Evolutionary conservation across 805 yeast species (phyloP).

Genomic region (Wickerhamomyces subpelliculosus): DNA sequence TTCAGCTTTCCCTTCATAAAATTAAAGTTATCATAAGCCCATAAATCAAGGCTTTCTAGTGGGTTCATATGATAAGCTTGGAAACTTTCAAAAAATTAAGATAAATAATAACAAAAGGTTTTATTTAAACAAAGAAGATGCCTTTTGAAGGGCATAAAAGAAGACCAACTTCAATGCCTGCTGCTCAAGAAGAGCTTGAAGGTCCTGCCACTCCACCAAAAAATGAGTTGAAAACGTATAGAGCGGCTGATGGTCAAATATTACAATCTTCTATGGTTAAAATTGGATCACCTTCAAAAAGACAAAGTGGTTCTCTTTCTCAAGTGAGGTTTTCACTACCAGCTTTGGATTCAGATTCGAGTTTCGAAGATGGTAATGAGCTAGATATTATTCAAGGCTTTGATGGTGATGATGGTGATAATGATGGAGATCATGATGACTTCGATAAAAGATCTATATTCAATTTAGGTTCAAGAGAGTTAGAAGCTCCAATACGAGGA

Average conservation of each 20-base stretch:
- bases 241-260: slow-evolving; percentile 19
- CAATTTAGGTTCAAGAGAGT: slow-evolving; percentile 7
- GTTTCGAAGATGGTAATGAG: background rate
- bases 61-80: too few species aligned
- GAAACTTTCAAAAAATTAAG: too few species aligned
- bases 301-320: slow-evolving; percentile 19
- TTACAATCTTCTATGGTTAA: slow-evolving; percentile 23
- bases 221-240: slow-evolving; percentile 11
- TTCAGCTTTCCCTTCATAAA: too few species aligned
- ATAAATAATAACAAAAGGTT: background rate
- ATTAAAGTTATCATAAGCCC: too few species aligned
- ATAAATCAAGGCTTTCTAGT: too few species aligned
- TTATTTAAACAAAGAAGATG: slow-evolving; percentile 8
- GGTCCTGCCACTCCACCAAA: background rate
- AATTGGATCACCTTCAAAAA: slow-evolving; percentile 20
- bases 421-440: slow-evolving; percentile 6
- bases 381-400: background rate
- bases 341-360: background rate
- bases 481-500: slow-evolving; percentile 3
- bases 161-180: slow-evolving; percentile 22
- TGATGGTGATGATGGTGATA: slow-evolving; percentile 7
- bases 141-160: slow-evolving; percentile 14
- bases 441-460: slow-evolving; percentile 7
- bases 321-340: slow-evolving; percentile 24
- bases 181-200: slow-evolving; percentile 11